Conservation (phyloP, 2,329 filamentous ascomycete species). For the Aspergillus tubingensis region DNA sequence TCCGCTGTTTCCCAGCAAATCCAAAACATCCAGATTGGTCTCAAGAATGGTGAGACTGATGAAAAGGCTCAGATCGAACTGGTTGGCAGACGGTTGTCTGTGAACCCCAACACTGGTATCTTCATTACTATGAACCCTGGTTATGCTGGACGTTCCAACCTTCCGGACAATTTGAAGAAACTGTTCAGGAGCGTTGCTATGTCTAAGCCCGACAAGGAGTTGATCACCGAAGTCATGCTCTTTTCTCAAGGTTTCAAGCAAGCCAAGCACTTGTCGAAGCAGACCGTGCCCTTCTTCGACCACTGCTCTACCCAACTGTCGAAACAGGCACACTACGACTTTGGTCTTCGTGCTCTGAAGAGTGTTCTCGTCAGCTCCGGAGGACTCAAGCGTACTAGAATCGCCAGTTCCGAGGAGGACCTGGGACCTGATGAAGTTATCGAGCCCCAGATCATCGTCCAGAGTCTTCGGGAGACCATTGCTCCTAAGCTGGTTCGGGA, state of each 20-base stretch:
- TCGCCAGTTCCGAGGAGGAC: conserved; percentile 60
- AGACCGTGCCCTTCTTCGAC: conserved; percentile 98
- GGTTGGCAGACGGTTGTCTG: conserved; percentile 83
- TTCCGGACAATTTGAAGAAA: conserved; percentile 99
- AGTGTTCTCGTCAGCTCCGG: conserved; percentile 98
- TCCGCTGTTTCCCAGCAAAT: conserved; percentile 99
- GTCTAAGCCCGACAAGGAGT: conserved; percentile 99
- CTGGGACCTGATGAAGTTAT: conserved; percentile 70
- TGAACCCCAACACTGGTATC: conserved; percentile 92
- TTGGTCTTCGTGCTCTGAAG: conserved; percentile 94
- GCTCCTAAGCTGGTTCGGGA: conserved; percentile 92
- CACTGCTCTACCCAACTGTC: conserved; percentile 78
- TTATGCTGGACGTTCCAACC: conserved; percentile 94
- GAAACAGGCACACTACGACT: conserved; percentile 98
- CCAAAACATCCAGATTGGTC: conserved; percentile 95
- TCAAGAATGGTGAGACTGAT: conserved; percentile 81
- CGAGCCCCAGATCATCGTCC: conserved; percentile 96
- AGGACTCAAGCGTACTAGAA: conserved; percentile 83
- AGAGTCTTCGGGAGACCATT: conserved; percentile 97
- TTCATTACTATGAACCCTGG: conserved; percentile 99
- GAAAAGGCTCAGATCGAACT: conserved; percentile 89
- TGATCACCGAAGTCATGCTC: conserved; percentile 99
- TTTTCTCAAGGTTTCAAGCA: conserved; percentile 99
- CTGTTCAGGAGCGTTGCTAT: conserved; percentile 98
- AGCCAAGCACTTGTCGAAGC: conserved; percentile 88